Evolutionary conservation across 208 protist species (phyloP).

Genomic region (Porcisia deanei): DNA sequence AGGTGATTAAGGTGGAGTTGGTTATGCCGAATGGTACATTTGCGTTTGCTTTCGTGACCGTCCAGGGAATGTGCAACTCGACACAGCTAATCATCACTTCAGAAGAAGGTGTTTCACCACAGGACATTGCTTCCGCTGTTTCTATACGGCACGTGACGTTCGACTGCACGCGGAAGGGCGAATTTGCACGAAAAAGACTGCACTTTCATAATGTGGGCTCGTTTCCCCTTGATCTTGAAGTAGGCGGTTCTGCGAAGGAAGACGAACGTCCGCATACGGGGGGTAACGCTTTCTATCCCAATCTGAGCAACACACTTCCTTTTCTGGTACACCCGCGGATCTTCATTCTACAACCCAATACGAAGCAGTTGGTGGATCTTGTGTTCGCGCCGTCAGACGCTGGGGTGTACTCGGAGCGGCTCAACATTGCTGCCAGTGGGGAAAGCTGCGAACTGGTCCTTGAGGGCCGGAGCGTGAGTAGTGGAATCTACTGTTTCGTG

Average conservation of each 20-base stretch:
- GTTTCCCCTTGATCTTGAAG: constrained; percentile 57
- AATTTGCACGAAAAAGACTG: constrained; percentile 22
- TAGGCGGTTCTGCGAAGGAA: constrained; percentile 19
- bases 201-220: constrained; percentile 57
- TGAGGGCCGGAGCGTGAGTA: constrained; percentile 26
- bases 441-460: constrained; percentile 22
- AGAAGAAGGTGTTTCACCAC: constrained; percentile 5
- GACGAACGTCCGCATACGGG: background rate
- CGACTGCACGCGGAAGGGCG: constrained; percentile 34
- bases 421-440: constrained; percentile 25
- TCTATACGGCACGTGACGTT: constrained; percentile 23
- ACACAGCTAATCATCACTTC: constrained; percentile 55
- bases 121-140: constrained; percentile 28
- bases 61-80: constrained; percentile 52
- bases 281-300: background rate
- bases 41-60: constrained; percentile 23
- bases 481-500: constrained; percentile 21
- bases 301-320: background rate
- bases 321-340: constrained; percentile 32
- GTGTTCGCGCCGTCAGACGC: constrained; percentile 27
- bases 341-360: constrained; percentile 26
- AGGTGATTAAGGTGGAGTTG: constrained; percentile 45
- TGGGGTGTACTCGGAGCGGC: constrained; percentile 19
- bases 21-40: background rate
- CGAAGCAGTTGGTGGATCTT: constrained; percentile 21